Evolutionary conservation across 495 filamentous ascomycete genomes (phyloP).

Genomic region (Aspergillus sclerotiicarbonarius): DNA sequence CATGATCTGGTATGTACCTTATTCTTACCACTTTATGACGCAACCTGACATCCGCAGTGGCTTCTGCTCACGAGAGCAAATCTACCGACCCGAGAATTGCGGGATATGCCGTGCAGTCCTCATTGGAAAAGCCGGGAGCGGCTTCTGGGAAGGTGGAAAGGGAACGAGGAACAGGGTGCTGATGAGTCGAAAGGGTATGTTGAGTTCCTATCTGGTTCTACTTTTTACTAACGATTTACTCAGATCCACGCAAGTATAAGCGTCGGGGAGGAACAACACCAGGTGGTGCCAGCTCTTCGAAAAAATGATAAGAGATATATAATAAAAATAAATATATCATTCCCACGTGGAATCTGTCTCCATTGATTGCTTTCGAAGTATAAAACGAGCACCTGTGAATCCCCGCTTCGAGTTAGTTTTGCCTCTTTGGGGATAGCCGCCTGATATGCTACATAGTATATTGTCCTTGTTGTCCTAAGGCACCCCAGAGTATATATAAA

Average conservation of each 20-base stretch:
- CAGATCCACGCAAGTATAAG: conserved; percentile 70
- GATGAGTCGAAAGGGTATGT: conserved; percentile 67
- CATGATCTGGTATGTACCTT: conserved; percentile 71
- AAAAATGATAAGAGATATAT: conserved; percentile 22
- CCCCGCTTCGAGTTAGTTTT: no score
- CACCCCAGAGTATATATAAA: no score
- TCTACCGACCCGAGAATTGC: conserved; percentile 77
- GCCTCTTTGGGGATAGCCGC: no score
- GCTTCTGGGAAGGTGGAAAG: conserved; percentile 92
- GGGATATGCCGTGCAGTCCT: conserved; percentile 71
- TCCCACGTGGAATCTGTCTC: no score
- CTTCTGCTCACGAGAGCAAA: conserved; percentile 79
- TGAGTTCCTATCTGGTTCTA: conserved; percentile 2
- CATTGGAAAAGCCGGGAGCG: conserved; percentile 65
- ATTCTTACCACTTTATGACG: neutral
- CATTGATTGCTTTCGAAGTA: no score
- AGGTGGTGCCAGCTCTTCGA: conserved; percentile 26
- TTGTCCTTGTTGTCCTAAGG: no score
- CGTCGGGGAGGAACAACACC: conserved; percentile 38
- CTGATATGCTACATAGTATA: no score
- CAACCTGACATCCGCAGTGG: conserved; percentile 40
- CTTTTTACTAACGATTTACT: conserved; percentile 1
- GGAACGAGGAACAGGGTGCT: conserved; percentile 68
- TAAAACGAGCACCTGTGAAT: no score
- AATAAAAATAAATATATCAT: neutral